phyloP scores from a whole-genome alignment of 495 filamentous ascomycete species.

The Hypomontagnella monticulosa region DNA sequence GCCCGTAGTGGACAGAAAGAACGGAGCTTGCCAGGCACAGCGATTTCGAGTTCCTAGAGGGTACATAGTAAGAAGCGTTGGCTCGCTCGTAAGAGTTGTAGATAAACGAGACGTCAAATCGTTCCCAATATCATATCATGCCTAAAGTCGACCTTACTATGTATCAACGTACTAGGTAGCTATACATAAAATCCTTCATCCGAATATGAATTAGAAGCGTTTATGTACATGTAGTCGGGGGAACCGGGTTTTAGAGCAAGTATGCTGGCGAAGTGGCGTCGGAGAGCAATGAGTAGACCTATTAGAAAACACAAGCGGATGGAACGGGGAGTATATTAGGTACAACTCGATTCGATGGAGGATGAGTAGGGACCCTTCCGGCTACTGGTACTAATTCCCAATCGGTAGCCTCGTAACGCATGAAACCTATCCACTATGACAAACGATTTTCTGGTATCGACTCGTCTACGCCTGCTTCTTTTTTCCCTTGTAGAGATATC shows the following conservation, averaged over 20 bases:
- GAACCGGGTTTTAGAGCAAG: slow-evolving; percentile 9
- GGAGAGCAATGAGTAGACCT: slow-evolving; percentile 44
- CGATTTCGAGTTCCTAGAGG: too few relatives aligned
- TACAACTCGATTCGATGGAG: slow-evolving; percentile 14
- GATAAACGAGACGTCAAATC: too few relatives aligned
- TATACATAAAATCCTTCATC: too few relatives aligned
- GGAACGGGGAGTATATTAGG: slow-evolving; percentile 37
- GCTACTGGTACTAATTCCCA: slow-evolving; percentile 2
- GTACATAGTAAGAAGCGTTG: too few relatives aligned
- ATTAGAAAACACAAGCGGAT: too few relatives aligned
- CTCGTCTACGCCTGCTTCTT: slow-evolving; percentile 46
- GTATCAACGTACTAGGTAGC: too few relatives aligned
- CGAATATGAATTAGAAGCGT: too few relatives aligned
- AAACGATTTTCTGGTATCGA: neutral
- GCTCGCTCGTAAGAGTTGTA: too few relatives aligned
- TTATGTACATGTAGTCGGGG: too few relatives aligned
- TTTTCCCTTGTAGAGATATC: slow-evolving; percentile 54
- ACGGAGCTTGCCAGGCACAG: slow-evolving; percentile 48
- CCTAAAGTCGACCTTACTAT: too few relatives aligned
- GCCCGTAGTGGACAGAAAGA: slow-evolving; percentile 44
- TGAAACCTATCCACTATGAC: neutral
- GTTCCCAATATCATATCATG: too few relatives aligned
- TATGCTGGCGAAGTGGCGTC: slow-evolving; percentile 47
- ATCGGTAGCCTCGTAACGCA: slow-evolving; percentile 15
- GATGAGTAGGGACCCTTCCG: slow-evolving; percentile 26